Base-by-base conservation (phyloP, 805 yeast genomes). In the Barnettozyma populi region DNA sequence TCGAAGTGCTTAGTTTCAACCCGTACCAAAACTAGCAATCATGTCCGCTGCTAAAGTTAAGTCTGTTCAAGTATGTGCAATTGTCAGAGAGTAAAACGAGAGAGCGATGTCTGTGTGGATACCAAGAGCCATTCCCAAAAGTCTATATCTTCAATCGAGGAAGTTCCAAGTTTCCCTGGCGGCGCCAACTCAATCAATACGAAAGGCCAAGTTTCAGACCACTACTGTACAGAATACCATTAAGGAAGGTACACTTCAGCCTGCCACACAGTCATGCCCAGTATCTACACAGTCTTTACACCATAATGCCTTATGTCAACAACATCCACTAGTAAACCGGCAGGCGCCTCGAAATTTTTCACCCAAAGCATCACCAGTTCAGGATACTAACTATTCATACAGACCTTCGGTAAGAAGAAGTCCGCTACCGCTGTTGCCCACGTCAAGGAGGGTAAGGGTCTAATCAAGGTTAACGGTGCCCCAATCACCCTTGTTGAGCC, bases 381-480 rank as follows among this genome's bases (percentile, higher is more conserved):
- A 40, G 29, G 19, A 18, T 60, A 58, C 64, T 58, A 61, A 57
- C 62, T 47, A 57, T 53, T 3, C 18, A 24, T 20, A 13, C 18
- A 90, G 96, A 94, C 98, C 76, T 94, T 94, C 80, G 99, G 99
- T 80, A 94, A 92, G 84, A 94, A 94, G 92, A 94, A 86, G 83
- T 87, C 96, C 73, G 99, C 99, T 71, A 94, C 99, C 70, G 99
- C 99, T 72, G 99, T 94, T 73, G 99, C 99, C 78, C 96, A 90
- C 80, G 96, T 92, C 69, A 90, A 90, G 82, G 90, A 94, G 79
- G 99, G 99, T 79, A 88, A 86, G 79, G 99, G 99, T 80, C 86
- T 94, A 75, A 85, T 94, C 82, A 94, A 94, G 84, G 95, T 94
- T 67, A 94, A 94, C 84, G 99, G 99, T 78, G 78, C 92, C 68